phyloP scores from a whole-genome alignment of 2,329 filamentous ascomycete species.

The Diplocarpon mali region DNA sequence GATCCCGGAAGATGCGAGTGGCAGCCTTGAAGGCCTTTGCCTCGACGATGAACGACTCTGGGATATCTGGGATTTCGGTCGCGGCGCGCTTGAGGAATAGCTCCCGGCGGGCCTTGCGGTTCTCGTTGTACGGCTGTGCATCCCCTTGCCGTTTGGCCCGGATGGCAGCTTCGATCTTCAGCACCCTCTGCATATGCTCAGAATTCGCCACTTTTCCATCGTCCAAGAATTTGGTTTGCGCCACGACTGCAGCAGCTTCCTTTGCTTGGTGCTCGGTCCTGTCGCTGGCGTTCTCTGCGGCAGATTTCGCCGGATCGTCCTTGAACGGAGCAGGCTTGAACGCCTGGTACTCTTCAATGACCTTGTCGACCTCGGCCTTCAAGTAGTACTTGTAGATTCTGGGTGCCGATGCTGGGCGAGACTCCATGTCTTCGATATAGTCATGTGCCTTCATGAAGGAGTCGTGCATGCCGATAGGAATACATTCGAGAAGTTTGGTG shows the following conservation, averaged over 20 bases:
- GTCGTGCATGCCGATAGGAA: constrained; percentile 25
- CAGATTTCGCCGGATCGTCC: constrained; percentile 19
- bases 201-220: constrained; percentile 20
- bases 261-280: constrained; percentile 16
- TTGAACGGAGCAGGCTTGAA: constrained; percentile 18
- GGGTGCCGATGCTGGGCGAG: constrained; percentile 14
- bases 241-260: constrained; percentile 15
- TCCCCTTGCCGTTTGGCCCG: constrained; percentile 15
- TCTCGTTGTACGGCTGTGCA: constrained; percentile 19
- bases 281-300: constrained; percentile 18
- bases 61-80: constrained; percentile 22
- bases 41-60: constrained; percentile 17
- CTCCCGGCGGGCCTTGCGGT: constrained; percentile 19
- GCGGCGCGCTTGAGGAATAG: constrained; percentile 21
- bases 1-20: constrained; percentile 23
- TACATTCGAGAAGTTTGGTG: constrained; percentile 23
- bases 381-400: constrained; percentile 25
- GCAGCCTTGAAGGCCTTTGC: constrained; percentile 23
- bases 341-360: constrained; percentile 22
- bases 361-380: constrained; percentile 16
- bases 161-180: constrained; percentile 21
- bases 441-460: constrained; percentile 26
- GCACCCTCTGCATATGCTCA: constrained; percentile 22
- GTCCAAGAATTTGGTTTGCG: constrained; percentile 19
- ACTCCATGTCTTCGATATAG: constrained; percentile 18